Evolutionary conservation across 2,329 filamentous ascomycete genomes (phyloP), one percentile per base, ranked within the genome.

Genomic region (Xylariaceae sp.): DNA sequence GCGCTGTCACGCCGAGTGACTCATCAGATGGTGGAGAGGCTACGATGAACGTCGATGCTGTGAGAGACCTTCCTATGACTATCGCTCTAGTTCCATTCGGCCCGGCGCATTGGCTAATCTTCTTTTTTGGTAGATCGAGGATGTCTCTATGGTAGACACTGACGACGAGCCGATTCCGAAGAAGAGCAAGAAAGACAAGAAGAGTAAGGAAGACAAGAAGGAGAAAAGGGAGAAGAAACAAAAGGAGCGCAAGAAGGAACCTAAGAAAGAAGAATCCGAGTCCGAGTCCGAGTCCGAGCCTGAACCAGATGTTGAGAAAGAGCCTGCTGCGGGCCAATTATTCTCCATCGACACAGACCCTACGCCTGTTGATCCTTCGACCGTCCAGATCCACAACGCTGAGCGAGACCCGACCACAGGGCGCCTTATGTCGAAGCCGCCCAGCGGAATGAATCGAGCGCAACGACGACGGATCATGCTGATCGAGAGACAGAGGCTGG

Each of bases 171-270:
- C 22, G 22, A 28, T 7, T 7, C 22, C 22, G 4, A 28, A 28
- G 22, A 28, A 28, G 22, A 28, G 22, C 22, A 28, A 28, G 22
- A 87, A 89, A 60, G 88, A 88, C 71, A 89, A 85, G 67, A 12
- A 49, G 16, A 6, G 31, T 10, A 86, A 83, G 69, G 91, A 84
- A 61, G 81, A 80, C 55, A 88, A 92, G 51, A 93, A 91, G 71
- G 80, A 83, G 11, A 82, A 81, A 69, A 82, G 82, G 28, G 36
- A 34, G 11, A 50, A 48, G 39, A 40, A 53, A 28, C 31, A 31
- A 16, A 51, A 48, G 42, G 22, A 46, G 45, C 16, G 9, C n/a
- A 45, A 47, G 49, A 41, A 1, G 40, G 42, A 16, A 44, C 33
- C 14, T 10, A 40, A 19, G 5, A 42, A 38, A 31, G 40, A 36